Evolutionary conservation across 2,329 filamentous ascomycete genomes (phyloP), one percentile per base, ranked within the genome.

Genomic region (Penicillium verrucosum): DNA sequence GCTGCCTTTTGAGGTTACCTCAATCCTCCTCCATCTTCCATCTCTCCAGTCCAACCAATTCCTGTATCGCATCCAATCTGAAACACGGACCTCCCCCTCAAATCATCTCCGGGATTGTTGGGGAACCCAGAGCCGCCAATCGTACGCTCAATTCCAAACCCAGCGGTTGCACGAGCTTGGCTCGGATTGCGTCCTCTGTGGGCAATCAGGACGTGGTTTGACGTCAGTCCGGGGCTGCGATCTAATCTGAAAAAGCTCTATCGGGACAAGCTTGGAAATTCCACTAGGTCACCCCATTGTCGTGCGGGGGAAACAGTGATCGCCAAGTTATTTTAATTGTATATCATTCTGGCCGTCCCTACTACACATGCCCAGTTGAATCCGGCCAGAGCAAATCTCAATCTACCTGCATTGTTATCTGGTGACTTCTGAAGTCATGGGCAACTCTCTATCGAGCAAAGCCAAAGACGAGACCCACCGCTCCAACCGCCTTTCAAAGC

Each of bases 401-500:
- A 56, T 56, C 55, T 52, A 52, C 53, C 46, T 56, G 47, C 37
- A 25, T 58, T 44, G 47, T 34, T 34, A 43, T 51, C 46, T 58
- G 34, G 29, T 30, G 29, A 21, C 21, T 29, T 55, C 25, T 47
- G 42, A 64, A 65, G 63, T 54, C 63, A 76, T 76, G 73, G 73
- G 73, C 60, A 74, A 70, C 60, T 65, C 63, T 21, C 68, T 70
- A 51, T 75, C 73, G 34, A 67, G 64, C 45, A 63, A 63, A 58
- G 66, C 59, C 51, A 70, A 64, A 63, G 64, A 69, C 51, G 70
- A 73, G 51, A 67, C 65, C 42, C 68, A 68, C 55, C 68, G 65
- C 51, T 66, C 68, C 29, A 75, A 73, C 49, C 71, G 72, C 53
- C 62, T 75, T 36, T 74, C 73, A 38, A 76, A 75, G 45, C 70